phyloP scores from a whole-genome alignment of 2,329 filamentous ascomycete species.

The Bretziella fagacearum region DNA sequence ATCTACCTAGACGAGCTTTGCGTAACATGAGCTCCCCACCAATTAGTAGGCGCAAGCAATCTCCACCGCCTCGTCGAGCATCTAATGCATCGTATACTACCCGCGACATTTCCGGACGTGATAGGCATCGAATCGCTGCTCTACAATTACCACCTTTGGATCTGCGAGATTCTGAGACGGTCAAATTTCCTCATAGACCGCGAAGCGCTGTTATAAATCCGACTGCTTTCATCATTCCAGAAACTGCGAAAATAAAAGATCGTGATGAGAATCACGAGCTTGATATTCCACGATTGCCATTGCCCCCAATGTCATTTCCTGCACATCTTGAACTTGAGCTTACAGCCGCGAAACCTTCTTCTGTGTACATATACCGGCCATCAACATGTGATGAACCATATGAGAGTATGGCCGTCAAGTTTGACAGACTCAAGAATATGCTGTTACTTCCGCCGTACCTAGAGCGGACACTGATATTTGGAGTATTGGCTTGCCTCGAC shows the following conservation, averaged over 20 bases:
- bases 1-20: conserved; percentile 6
- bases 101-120: background rate
- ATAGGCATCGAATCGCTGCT: background rate
- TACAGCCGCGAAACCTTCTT: conserved; percentile 43
- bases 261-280: conserved; percentile 21
- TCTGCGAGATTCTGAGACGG: conserved; percentile 31
- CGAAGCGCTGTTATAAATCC: conserved; percentile 26
- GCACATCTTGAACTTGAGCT: conserved; percentile 49
- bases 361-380: conserved; percentile 47
- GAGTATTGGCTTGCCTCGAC: conserved; percentile 78
- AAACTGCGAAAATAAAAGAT: conserved; percentile 18
- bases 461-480: conserved; percentile 74
- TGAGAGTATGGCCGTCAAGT: conserved; percentile 81
- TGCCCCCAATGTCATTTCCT: conserved; percentile 49
- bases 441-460: conserved; percentile 64
- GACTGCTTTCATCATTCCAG: conserved; percentile 18
- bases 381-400: conserved; percentile 50
- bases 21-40: conserved; percentile 12
- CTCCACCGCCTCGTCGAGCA: background rate
- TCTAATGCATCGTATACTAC: background rate
- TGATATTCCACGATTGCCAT: conserved; percentile 32
- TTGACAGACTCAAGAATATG: conserved; percentile 82
- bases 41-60: conserved; percentile 5
- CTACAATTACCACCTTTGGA: conserved; percentile 30
- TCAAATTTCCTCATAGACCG: conserved; percentile 18